Base-by-base conservation (phyloP, 75 land plant species). In the Isoetes taiwanensis region DNA sequence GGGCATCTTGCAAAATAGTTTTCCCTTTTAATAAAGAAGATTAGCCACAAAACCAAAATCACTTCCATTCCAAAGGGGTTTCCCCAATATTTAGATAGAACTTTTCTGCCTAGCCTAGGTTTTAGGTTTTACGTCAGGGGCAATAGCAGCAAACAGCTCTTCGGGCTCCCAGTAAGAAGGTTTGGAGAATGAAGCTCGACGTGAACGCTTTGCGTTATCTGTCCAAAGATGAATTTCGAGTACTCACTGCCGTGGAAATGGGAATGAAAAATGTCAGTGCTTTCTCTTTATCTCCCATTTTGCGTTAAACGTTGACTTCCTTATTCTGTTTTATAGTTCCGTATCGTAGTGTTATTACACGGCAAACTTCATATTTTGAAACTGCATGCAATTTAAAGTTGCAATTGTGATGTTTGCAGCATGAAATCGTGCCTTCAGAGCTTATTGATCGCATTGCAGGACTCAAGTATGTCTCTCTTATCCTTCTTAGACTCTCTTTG, bases 131-230 rank as follows among this genome's bases (percentile, higher is more conserved):
- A n/a, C n/a, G n/a, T n/a, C n/a, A n/a, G n/a, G n/a, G n/a, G n/a
- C n/a, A n/a, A n/a, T n/a, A n/a, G n/a, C n/a, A n/a, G n/a, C n/a
- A n/a, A n/a, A n/a, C n/a, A n/a, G n/a, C n/a, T n/a, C n/a, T n/a
- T n/a, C n/a, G n/a, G n/a, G n/a, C n/a, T n/a, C n/a, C n/a, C n/a
- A n/a, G n/a, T n/a, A n/a, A n/a, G n/a, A n/a, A n/a, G n/a, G n/a
- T n/a, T n/a, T n/a, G n/a, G n/a, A n/a, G n/a, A n/a, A 90, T 90
- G 96, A 90, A 90, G 87, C 69, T 90, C 32, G 84, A 90, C 35
- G 91, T 82, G 8, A 56, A 90, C 28, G 93, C 71, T 0, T 56
- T 86, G 60, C 57, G 93, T 28, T 86, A 90, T 54, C 75, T 90
- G 8, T 80, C 93, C 11, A 86, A 82, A 58, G 96, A 90, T 60